These are phyloP conservation scores for Nitzschia sp. DNA, from an alignment of 108 stramenopile species.

Conservation along the genomic window DNA sequence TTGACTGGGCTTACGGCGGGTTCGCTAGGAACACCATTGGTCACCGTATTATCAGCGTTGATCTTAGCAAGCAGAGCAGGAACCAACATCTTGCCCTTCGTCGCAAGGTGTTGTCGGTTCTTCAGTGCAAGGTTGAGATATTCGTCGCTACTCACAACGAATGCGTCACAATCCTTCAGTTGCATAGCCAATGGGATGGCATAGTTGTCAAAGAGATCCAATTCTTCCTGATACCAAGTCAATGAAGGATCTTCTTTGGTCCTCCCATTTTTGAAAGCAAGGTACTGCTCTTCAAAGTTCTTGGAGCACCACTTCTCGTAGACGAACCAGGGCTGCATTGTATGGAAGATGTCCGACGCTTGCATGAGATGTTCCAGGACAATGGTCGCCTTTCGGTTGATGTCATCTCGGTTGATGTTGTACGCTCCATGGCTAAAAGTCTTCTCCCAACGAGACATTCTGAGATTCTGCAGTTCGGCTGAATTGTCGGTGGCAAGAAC, in stretches of 20 bases:
- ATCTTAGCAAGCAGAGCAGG: constrained; percentile 4
- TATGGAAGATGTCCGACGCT: constrained; percentile 48
- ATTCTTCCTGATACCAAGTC: constrained; percentile 42
- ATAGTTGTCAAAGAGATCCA: constrained; percentile 50
- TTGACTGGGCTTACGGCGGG: background rate
- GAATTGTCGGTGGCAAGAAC: constrained; percentile 31
- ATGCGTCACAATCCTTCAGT: constrained; percentile 43
- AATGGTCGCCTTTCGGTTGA: constrained; percentile 40
- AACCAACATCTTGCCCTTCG: constrained; percentile 8
- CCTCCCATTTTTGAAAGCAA: constrained; percentile 26
- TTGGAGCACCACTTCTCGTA: constrained; percentile 45
- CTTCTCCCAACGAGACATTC: constrained; percentile 23
- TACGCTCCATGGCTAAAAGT: constrained; percentile 11
- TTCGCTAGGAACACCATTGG: background rate
- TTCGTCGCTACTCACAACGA: constrained; percentile 33
- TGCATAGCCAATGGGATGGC: constrained; percentile 55
- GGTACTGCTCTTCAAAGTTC: constrained; percentile 33
- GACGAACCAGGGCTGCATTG: constrained; percentile 51
- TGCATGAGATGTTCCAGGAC: constrained; percentile 53
- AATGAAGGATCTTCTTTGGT: constrained; percentile 19
- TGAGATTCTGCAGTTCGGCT: constrained; percentile 18
- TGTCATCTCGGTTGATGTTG: constrained; percentile 5
- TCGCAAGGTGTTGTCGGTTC: constrained; percentile 29
- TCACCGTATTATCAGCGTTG: background rate
- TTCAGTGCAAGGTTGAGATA: constrained; percentile 39